phyloP scores from a whole-genome alignment of 441 rosid species.

The Jatropha podagrica region DNA sequence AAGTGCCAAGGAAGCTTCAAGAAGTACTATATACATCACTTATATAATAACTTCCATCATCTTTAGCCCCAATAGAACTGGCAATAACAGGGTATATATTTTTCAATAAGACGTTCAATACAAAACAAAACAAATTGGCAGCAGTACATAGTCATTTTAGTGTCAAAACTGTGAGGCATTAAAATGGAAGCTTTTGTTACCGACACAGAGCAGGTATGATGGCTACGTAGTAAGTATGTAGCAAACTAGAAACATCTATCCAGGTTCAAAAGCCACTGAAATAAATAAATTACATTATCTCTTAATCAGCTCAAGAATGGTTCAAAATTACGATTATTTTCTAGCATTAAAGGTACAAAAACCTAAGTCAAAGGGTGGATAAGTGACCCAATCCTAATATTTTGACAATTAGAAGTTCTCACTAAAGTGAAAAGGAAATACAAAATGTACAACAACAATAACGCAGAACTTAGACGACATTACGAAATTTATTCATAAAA shows the following conservation, averaged over 20 bases:
- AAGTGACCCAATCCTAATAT: not conserved
- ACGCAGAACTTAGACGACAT: not conserved
- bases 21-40: not conserved
- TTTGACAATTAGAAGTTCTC: not conserved
- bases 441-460: not conserved
- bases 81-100: not conserved
- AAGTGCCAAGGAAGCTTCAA: not conserved
- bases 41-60: not conserved
- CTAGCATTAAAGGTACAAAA: not conserved
- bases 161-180: too few species aligned
- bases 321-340: not conserved
- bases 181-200: not conserved
- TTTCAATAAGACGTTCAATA: not conserved
- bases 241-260: not conserved
- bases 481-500: not conserved
- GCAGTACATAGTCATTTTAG: not conserved
- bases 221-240: not conserved
- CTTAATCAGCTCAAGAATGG: not conserved
- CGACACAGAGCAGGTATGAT: not conserved
- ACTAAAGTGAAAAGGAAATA: not conserved
- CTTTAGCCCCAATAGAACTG: not conserved
- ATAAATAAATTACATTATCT: not conserved
- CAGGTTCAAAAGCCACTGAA: not conserved
- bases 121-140: not conserved
- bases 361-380: not conserved